These are phyloP conservation scores for Rosa rugosa DNA, from an alignment of 306 rosid species.

Conservation along the genomic window DNA sequence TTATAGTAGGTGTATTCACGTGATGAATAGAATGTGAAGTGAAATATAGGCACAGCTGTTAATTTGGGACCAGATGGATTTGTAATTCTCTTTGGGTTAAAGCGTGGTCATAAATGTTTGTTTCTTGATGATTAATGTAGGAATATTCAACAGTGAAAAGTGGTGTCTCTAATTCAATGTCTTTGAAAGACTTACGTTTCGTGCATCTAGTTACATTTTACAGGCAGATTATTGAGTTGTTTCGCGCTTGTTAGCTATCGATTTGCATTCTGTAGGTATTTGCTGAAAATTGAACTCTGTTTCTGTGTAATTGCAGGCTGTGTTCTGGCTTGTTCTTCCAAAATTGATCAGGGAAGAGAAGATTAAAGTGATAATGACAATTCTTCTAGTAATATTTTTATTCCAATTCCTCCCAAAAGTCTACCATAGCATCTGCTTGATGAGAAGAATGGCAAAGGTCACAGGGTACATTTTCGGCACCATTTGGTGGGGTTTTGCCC, in stretches of 20 bases:
- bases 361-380: slow-evolving; percentile 89
- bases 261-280: background rate
- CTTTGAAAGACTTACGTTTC: background rate
- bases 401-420: slow-evolving; percentile 97
- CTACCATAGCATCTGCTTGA: slow-evolving; percentile 84
- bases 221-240: background rate
- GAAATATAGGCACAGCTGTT: background rate
- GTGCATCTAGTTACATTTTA: background rate
- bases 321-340: slow-evolving; percentile 88
- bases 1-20: background rate
- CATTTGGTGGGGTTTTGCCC: slow-evolving; percentile 99
- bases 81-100: background rate
- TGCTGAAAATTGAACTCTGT: background rate
- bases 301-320: slow-evolving; percentile 57
- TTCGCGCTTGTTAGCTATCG: background rate
- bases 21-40: background rate
- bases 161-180: background rate
- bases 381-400: slow-evolving; percentile 69
- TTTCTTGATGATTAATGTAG: background rate
- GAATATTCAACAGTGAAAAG: background rate
- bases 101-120: background rate
- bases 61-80: background rate
- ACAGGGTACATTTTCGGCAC: slow-evolving; percentile 98
- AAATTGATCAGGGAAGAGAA: slow-evolving; percentile 81
- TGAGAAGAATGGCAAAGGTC: slow-evolving; percentile 97